Evolutionary conservation across 257 asterid species (phyloP).

Genomic region (Penstemon eatonii): DNA sequence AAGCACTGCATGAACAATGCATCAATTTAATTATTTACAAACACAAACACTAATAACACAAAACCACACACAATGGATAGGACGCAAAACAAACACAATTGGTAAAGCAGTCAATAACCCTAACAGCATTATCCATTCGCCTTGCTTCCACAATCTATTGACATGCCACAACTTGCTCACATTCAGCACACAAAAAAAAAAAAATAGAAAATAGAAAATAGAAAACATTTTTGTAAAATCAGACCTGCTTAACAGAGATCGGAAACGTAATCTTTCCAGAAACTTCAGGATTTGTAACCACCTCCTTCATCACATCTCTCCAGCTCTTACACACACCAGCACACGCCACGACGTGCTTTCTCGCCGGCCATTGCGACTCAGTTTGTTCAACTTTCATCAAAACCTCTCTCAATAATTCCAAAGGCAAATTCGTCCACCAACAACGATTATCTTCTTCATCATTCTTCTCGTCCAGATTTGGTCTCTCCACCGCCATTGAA

Average conservation of each 20-base stretch:
- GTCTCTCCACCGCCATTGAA: constrained; percentile 55
- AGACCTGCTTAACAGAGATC: constrained; percentile 79
- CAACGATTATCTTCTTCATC: constrained; percentile 21
- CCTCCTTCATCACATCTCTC: constrained; percentile 83
- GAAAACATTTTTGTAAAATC: neutral
- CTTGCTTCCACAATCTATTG: too few relatives aligned
- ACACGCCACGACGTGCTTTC: constrained; percentile 82
- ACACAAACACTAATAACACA: neutral
- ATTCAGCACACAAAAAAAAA: too few relatives aligned
- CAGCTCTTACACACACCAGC: constrained; percentile 88
- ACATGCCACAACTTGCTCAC: too few relatives aligned
- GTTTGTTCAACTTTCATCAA: constrained; percentile 61
- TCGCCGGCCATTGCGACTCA: constrained; percentile 70
- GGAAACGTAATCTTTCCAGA: constrained; percentile 86
- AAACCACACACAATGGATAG: too few relatives aligned
- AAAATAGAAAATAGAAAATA: too few relatives aligned
- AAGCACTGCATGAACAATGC: neutral
- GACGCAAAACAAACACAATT: too few relatives aligned
- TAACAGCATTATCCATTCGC: too few relatives aligned
- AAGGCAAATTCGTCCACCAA: constrained; percentile 77
- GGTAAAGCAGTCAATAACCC: too few relatives aligned
- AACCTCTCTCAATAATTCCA: constrained; percentile 75
- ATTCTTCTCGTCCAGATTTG: constrained; percentile 23
- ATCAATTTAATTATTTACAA: neutral
- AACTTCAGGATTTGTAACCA: constrained; percentile 61